Evolutionary conservation across 1,139 yeast species (phyloP), one percentile per base, ranked within the genome.

Genomic region (Diutina mesorugosa): DNA sequence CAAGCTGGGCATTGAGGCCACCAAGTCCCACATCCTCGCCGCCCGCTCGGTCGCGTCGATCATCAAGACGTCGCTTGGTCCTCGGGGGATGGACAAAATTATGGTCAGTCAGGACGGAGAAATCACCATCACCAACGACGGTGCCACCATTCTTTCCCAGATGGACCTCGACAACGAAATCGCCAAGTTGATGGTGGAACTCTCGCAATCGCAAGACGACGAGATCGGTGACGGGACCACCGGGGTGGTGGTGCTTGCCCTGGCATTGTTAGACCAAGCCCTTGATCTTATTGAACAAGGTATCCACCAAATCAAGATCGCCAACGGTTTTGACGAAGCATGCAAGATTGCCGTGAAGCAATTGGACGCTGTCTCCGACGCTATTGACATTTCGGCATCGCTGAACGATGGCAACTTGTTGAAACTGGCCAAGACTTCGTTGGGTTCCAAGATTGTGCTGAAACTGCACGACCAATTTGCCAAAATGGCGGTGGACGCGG

Each of bases 151-250:
- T 66, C 77, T 95, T 63, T 80, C 96, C 12, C 96, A 90, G 69
- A 93, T 95, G 98, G 96, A 93, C 69, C 79, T 95, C 62, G 97
- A 90, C 64, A 90, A 88, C 69, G 96, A 93, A 72, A 91, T 95
- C 66, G 99, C 99, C 62, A 93, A 93, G 72, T 78, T 95, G 61
- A 76, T 95, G 67, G 99, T 93, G 48, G 97, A 95, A 73, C 80
- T 95, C 64, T 89, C 97, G 45, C 87, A 83, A 70, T 89, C 97
- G 29, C 99, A 95, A 74, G 99, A 95, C 70, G 97, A 93, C 67
- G 99, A 95, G 73, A 90, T 95, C 66, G 99, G 99, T 58, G 99
- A 95, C 69, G 99, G 99, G 67, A 95, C 99, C 50, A 95, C 99
- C 4, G 99, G 99, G 66, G 99, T 95, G 45, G 99, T 93, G 58